phyloP scores from a whole-genome alignment of 305 asterid genomes.

The Nicotiana rustica region DNA sequence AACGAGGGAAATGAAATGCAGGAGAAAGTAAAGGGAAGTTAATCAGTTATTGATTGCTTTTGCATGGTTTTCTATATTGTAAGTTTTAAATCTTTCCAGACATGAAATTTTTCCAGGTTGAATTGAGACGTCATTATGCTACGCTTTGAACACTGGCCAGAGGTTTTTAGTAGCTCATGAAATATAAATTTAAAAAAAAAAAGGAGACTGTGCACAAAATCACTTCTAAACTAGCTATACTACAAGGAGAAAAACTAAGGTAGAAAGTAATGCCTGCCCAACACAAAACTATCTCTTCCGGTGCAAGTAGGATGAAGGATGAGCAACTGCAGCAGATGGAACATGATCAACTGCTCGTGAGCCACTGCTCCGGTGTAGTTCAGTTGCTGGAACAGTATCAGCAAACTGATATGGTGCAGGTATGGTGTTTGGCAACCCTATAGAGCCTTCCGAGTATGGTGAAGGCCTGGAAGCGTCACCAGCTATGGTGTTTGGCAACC shows the following conservation, averaged over 20 bases:
- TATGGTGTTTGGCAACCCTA: slow-evolving; percentile 30
- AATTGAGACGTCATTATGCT: neutral
- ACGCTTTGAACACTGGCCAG: neutral
- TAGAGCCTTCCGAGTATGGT: slow-evolving; percentile 37
- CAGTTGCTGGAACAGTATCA: slow-evolving; percentile 56
- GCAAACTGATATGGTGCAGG: slow-evolving; percentile 79
- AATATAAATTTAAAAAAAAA: no score
- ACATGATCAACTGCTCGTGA: slow-evolving; percentile 42
- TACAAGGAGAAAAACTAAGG: neutral
- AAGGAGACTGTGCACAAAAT: neutral
- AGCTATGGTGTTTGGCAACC: neutral
- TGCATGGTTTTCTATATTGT: neutral
- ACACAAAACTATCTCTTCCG: slow-evolving; percentile 37
- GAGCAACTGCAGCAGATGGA: slow-evolving; percentile 43
- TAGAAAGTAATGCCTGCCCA: neutral
- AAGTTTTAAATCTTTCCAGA: neutral
- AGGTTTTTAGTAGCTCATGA: neutral
- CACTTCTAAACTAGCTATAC: neutral
- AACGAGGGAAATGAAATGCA: neutral
- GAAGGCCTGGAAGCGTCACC: slow-evolving; percentile 38
- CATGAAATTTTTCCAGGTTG: slow-evolving; percentile 17
- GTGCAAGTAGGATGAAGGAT: slow-evolving; percentile 57
- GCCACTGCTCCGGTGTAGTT: slow-evolving; percentile 41
- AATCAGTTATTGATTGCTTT: neutral
- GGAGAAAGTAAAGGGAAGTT: slow-evolving; percentile 7